Conservation (phyloP, 2,329 filamentous ascomycete species). For the Aspergillus caelatus region DNA sequence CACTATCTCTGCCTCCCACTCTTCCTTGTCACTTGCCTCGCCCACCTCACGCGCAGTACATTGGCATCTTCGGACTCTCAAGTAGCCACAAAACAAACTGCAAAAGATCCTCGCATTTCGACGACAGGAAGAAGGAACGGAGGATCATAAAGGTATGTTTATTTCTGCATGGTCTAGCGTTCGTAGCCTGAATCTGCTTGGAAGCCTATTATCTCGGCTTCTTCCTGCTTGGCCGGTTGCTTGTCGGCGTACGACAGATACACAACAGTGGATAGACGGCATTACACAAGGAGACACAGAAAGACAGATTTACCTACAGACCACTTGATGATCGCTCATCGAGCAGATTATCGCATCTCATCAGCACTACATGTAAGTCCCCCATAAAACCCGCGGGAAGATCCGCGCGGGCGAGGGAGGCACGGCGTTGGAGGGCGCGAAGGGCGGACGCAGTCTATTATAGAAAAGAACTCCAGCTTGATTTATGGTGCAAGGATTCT, state of each 20-base stretch:
- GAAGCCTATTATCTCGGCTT: not conserved
- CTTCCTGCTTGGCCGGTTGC: not conserved
- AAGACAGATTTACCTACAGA: not conserved
- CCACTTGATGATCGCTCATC: not conserved
- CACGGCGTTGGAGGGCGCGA: not conserved
- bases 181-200: not conserved
- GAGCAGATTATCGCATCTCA: not conserved
- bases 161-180: not conserved
- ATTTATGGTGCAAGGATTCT: no score
- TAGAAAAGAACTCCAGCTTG: no score
- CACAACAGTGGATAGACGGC: not conserved
- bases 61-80: no score
- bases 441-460: no score
- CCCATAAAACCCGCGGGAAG: not conserved
- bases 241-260: not conserved
- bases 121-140: no score
- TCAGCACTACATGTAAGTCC: not conserved
- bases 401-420: not conserved
- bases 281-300: not conserved
- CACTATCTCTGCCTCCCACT: no score
- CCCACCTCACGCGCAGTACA: no score
- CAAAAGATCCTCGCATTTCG: no score
- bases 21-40: no score
- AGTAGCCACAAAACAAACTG: no score
- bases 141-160: not conserved